Evolutionary conservation across 2,329 filamentous ascomycete genomes (phyloP).

Genomic region (Xylariaceae sp.): DNA sequence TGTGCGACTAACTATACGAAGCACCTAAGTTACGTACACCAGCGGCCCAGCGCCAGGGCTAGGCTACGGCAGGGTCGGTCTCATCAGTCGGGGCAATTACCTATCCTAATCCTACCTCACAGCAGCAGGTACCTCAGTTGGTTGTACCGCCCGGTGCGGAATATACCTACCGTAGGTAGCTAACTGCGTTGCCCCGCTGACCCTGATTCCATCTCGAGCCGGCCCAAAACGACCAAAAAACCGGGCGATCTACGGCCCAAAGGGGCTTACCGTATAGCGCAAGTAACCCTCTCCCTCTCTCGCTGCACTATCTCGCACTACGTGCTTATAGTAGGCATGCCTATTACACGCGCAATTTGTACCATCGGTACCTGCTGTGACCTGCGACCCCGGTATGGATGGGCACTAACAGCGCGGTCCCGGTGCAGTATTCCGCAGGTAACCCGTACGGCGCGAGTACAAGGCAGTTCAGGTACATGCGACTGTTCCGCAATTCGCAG

Average conservation of each 20-base stretch:
- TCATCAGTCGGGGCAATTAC: conserved; percentile 16
- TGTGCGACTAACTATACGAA: conserved; percentile 9
- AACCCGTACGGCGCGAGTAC: background rate
- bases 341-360: no score
- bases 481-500: conserved; percentile 9
- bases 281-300: background rate
- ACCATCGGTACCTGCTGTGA: background rate
- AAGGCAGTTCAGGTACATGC: background rate
- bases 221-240: conserved; percentile 13
- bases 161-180: background rate
- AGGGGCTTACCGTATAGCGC: background rate
- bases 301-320: no score
- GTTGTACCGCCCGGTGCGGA: background rate
- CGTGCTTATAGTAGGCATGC: no score
- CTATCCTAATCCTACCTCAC: conserved; percentile 13
- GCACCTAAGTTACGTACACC: conserved; percentile 2
- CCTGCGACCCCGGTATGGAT: background rate
- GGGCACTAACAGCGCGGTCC: background rate
- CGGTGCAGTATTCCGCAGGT: conserved; percentile 3
- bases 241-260: conserved; percentile 7
- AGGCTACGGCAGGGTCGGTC: conserved; percentile 15
- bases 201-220: conserved; percentile 3
- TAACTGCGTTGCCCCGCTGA: background rate
- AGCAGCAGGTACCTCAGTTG: background rate
- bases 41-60: conserved; percentile 7